These are phyloP conservation scores for Colletotrichum endophyticum DNA, from an alignment of 2,329 filamentous ascomycete genomes.

Conservation along the genomic window DNA sequence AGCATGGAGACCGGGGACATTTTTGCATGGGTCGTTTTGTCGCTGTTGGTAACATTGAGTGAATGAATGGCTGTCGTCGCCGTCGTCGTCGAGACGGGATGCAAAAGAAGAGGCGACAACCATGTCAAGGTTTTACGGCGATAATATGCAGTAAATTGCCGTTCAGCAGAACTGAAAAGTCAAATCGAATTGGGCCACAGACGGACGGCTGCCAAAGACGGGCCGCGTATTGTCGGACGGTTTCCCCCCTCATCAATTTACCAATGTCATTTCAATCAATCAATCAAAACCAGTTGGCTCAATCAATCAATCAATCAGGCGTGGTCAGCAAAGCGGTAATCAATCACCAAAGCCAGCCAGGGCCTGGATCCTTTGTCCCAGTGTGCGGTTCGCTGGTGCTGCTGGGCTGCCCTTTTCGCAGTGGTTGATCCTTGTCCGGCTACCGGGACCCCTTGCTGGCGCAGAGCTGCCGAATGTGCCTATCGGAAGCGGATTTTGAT, in stretches of 20 bases:
- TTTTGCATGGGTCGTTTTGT: background rate
- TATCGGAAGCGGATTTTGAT: background rate
- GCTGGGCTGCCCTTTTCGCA: background rate
- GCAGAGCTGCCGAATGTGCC: background rate
- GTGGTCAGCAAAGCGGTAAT: slow-evolving; percentile 4
- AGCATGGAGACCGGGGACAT: background rate
- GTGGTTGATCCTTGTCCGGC: background rate
- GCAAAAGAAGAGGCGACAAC: background rate
- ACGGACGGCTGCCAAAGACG: background rate
- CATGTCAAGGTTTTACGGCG: background rate
- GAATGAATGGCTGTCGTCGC: background rate
- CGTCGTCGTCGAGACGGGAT: background rate
- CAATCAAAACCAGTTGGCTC: background rate
- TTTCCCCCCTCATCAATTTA: background rate
- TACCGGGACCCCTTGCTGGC: background rate
- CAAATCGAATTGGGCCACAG: background rate
- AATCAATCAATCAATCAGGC: background rate
- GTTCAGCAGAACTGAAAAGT: background rate
- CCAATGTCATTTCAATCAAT: slow-evolving; percentile 1
- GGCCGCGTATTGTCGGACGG: background rate
- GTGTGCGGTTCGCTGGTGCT: background rate
- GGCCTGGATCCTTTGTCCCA: slow-evolving; percentile 1
- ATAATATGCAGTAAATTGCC: background rate
- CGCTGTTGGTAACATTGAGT: background rate
- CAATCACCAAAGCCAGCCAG: background rate